Conservation (phyloP, 2,329 filamentous ascomycete genomes). For the Periconia digitata region DNA sequence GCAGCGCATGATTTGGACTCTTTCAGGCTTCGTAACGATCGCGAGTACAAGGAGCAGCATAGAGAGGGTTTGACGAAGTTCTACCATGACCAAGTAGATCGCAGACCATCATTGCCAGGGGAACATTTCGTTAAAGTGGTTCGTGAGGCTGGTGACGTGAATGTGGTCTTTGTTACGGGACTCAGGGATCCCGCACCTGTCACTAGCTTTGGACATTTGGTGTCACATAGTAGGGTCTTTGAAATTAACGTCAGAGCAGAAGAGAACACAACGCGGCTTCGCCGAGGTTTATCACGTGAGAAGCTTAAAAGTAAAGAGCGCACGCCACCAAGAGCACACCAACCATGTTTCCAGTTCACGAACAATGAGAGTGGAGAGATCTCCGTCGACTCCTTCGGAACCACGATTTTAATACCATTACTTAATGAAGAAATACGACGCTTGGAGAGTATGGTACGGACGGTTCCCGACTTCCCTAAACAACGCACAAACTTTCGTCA, state of each 20-base stretch:
- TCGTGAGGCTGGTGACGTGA: slow-evolving; percentile 37
- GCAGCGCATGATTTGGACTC: slow-evolving; percentile 51
- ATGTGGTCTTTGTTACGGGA: slow-evolving; percentile 64
- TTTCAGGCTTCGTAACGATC: slow-evolving; percentile 53
- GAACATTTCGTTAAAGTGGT: slow-evolving; percentile 57
- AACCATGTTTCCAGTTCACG: slow-evolving; percentile 53
- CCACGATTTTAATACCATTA: slow-evolving; percentile 48
- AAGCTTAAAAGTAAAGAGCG: slow-evolving; percentile 13
- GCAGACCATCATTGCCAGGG: slow-evolving; percentile 51
- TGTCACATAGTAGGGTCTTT: slow-evolving; percentile 55
- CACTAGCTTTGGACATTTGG: slow-evolving; percentile 55
- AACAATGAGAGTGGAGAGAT: slow-evolving; percentile 53
- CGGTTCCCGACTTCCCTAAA: slow-evolving; percentile 54
- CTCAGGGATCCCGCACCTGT: slow-evolving; percentile 65
- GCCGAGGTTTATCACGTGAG: slow-evolving; percentile 35
- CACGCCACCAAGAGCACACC: slow-evolving; percentile 30
- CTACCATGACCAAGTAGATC: slow-evolving; percentile 50
- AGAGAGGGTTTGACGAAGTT: slow-evolving; percentile 55
- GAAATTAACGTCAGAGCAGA: slow-evolving; percentile 55
- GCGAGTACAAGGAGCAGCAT: slow-evolving; percentile 64
- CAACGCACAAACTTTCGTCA: slow-evolving; percentile 59
- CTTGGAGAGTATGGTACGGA: slow-evolving; percentile 55
- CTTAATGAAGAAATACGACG: slow-evolving; percentile 50
- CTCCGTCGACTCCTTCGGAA: slow-evolving; percentile 46
- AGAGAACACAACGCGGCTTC: slow-evolving; percentile 40